A percentile compares a stretch with the other conserved stretches of the same genome.
Conservation (phyloP, 306 rosid species). For the Dalbergia cultrata region DNA sequence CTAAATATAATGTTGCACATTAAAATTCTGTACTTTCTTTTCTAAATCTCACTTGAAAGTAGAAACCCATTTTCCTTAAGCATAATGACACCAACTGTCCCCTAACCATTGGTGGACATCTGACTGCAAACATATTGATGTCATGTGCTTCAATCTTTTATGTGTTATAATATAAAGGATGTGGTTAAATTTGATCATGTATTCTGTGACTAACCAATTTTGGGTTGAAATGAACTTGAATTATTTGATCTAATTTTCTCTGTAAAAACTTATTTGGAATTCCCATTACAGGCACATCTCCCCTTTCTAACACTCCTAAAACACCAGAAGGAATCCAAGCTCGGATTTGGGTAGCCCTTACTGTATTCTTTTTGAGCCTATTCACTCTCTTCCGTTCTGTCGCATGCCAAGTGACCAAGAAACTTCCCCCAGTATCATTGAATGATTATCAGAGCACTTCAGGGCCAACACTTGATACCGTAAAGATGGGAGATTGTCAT, state of each 20-base stretch:
- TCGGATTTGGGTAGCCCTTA: conserved; percentile 64
- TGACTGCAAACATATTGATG: conserved; percentile 9
- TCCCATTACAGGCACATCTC: conserved; percentile 65
- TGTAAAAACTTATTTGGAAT: conserved; percentile 15
- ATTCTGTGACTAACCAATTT: conserved; percentile 18
- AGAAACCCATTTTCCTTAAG: conserved; percentile 7
- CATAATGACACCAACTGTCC: conserved; percentile 3
- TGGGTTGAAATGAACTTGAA: conserved; percentile 24
- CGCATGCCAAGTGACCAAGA: conserved; percentile 60
- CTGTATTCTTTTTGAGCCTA: conserved; percentile 73
- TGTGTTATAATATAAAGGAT: conserved; percentile 14
- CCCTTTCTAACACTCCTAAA: conserved; percentile 51
- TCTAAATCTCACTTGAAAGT: conserved; percentile 9
- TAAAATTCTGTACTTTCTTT: conserved; percentile 1
- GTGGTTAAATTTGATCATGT: conserved; percentile 13
- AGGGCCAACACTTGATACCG: conserved; percentile 45
- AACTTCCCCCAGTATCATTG: conserved; percentile 53
- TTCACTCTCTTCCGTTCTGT: conserved; percentile 59
- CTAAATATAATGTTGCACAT: neutral
- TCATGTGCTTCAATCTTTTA: conserved; percentile 8
- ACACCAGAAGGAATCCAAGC: conserved; percentile 60
- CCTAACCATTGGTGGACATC: conserved; percentile 11
- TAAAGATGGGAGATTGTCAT: conserved; percentile 50
- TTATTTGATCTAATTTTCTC: conserved; percentile 26
- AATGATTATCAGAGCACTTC: conserved; percentile 50